Evolutionary conservation across 1,139 yeast genomes (phyloP), one percentile per base, ranked within the genome.

Genomic region (Martiniozyma asiatica): DNA sequence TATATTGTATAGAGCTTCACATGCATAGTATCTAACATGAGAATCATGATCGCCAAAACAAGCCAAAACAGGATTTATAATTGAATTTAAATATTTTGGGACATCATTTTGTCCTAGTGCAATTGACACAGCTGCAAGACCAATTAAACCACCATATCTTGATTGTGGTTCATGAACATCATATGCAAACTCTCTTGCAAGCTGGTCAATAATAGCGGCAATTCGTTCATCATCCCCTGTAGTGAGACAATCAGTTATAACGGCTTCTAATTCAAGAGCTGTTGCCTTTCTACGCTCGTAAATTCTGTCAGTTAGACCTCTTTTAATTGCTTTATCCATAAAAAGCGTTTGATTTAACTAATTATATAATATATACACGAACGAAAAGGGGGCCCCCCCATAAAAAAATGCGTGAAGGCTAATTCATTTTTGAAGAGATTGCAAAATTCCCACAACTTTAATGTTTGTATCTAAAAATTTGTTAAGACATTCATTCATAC

Each of bases 1-100:
- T 30, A 92, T 87, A 55, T 92, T 92, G 56, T 92, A 92, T 40
- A 92, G 64, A 25, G 94, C 80, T 51, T 92, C 99, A 58, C 98
- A 89, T 0, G 98, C 97, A 53, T 87, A 92, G 47, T 92, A 92
- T 32, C 99, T 64, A 7, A 92, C 98, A 41, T 94, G 69, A 8
- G 96, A 93, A 50, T 92, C 96, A 36, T 92, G 94, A 48, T 92
- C 98, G 32, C 94, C 87, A 53, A 92, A 92, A 37, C 97, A 89
- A 0, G 96, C 92, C 45, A 92, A 63, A 12, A 92, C 94, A 0
- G 99, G 96, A 37, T 82, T 92, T 37, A 89, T 73, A 38, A 92
- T 87, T 35, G 77, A 82, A 36, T 84, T 92, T 32, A 92, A 58
- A 47, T 84, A 89, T 37, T 65, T 50, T 14, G 82, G 73, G 29